Base-by-base conservation (phyloP, 371 early-diverging fungal species). In the Circinella minor region DNA sequence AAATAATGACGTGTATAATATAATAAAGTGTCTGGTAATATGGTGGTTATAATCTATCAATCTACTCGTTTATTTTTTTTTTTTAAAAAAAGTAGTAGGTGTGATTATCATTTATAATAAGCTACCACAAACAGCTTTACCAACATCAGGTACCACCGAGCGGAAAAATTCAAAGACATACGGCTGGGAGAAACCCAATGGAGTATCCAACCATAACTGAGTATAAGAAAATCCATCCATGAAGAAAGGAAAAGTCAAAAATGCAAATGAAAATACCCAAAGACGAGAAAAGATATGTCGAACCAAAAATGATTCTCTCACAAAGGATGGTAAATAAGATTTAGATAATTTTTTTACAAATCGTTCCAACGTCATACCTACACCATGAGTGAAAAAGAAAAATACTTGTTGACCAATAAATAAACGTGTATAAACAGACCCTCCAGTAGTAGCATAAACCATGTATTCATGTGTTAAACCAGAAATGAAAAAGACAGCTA, bases 401-500 rank as follows among this genome's bases (percentile, higher is more conserved):
- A 69, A 27, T 39, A 72, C 48, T 36, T 81, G 75, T n/a, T 78
- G 73, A 17, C 78, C 78, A 48, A 77, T 51, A 47, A 72, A 76
- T 17, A 64, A 51, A 13, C 72, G 57, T 4, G 60, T 49, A 34
- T 76, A 81, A 17, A 72, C 54, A 20, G 63, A 20, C 78, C 78
- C 78, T 15, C 78, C 77, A 18, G 73, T 59, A 47, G 75, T 76
- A 61, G 73, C 74, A 37, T 76, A 51, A 4, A 75, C 68, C 11
- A 69, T 64, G 55, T 78, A 81, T 55, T 78, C 78, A 48, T 81
- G 78, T 49, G 73, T 76, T 10, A 74, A 20, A 2, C 78, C 78
- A 4, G 77, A 76, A 3, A 71, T 63, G 9, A 68, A 36, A 70
- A 81, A 81, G 18, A 81, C 81, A n/a, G 78, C 59, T 17, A 78